Evolutionary conservation across 768 basidiomycete species (phyloP).

Genomic region (Boletus bicolor): DNA sequence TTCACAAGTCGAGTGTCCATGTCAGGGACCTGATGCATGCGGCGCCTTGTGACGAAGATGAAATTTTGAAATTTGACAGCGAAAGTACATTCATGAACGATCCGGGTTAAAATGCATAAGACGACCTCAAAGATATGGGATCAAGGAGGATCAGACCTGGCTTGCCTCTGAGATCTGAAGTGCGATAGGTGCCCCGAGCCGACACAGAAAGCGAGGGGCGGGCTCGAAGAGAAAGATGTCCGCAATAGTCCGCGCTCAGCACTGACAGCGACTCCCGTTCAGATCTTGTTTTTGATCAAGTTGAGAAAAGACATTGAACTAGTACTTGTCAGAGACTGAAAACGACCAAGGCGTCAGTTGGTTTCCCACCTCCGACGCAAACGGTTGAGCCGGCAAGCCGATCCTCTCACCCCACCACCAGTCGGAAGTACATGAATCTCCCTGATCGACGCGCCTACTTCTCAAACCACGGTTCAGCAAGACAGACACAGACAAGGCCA

Average conservation of each 20-base stretch:
- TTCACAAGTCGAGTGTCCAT: not conserved
- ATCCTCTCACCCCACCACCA: constrained; percentile 13
- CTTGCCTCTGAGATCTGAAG: not conserved
- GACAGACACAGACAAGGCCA: constrained; percentile 1
- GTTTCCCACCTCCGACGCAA: constrained; percentile 24
- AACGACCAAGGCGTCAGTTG: not conserved
- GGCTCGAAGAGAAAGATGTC: not conserved
- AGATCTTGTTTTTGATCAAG: not conserved
- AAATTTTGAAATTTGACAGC: constrained; percentile 2
- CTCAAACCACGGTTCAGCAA: constrained; percentile 6
- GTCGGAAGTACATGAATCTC: constrained; percentile 9
- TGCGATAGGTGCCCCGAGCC: not conserved
- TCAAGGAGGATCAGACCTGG: not conserved
- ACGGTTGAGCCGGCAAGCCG: constrained; percentile 7
- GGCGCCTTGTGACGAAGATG: not conserved
- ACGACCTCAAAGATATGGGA: not conserved
- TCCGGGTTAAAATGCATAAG: not conserved
- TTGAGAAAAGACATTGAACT: constrained; percentile 3
- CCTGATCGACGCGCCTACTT: not conserved
- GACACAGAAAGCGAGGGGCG: not conserved
- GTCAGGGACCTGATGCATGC: not conserved
- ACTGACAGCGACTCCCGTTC: not conserved
- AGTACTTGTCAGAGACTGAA: constrained; percentile 10
- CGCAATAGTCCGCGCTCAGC: not conserved
- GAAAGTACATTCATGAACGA: not conserved